Evolutionary conservation across 495 filamentous ascomycete species (phyloP).

Genomic region (Thermothielavioides terrestris): DNA sequence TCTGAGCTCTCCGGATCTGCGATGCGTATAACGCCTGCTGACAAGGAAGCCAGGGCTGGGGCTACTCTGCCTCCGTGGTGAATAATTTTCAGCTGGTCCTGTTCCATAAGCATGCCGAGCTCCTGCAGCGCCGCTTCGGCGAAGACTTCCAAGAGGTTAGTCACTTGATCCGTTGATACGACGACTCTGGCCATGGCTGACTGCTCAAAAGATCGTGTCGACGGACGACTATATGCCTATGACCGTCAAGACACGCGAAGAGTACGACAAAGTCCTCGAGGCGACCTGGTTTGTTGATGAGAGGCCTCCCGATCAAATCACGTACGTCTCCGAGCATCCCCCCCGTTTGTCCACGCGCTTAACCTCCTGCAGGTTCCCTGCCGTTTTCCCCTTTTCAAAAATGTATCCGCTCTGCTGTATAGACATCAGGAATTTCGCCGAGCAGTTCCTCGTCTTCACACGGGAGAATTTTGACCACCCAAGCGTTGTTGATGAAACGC

Average conservation of each 20-base stretch:
- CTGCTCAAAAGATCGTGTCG: conserved; percentile 72
- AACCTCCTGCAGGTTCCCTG: conserved; percentile 59
- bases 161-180: conserved; percentile 26
- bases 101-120: conserved; percentile 86
- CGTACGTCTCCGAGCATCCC: conserved; percentile 41
- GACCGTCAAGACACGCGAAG: conserved; percentile 79
- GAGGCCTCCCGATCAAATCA: conserved; percentile 62
- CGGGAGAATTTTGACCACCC: conserved; percentile 89
- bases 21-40: conserved; percentile 2
- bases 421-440: conserved; percentile 91
- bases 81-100: conserved; percentile 75
- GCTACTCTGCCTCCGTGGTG: conserved; percentile 71
- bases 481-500: conserved; percentile 76
- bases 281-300: conserved; percentile 90
- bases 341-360: neutral
- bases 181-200: conserved; percentile 58
- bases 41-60: conserved; percentile 57
- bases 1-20: conserved; percentile 23
- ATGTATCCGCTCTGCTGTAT: conserved; percentile 99
- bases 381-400: conserved; percentile 89
- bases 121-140: conserved; percentile 84
- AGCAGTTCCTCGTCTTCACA: conserved; percentile 92
- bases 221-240: conserved; percentile 99
- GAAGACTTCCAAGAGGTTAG: conserved; percentile 84
- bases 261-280: conserved; percentile 89